A percentile compares a stretch with the other conserved stretches of the same genome.
Evolutionary conservation across 2,329 filamentous ascomycete species (phyloP).

Genomic region (Westerdykella aurantiaca): DNA sequence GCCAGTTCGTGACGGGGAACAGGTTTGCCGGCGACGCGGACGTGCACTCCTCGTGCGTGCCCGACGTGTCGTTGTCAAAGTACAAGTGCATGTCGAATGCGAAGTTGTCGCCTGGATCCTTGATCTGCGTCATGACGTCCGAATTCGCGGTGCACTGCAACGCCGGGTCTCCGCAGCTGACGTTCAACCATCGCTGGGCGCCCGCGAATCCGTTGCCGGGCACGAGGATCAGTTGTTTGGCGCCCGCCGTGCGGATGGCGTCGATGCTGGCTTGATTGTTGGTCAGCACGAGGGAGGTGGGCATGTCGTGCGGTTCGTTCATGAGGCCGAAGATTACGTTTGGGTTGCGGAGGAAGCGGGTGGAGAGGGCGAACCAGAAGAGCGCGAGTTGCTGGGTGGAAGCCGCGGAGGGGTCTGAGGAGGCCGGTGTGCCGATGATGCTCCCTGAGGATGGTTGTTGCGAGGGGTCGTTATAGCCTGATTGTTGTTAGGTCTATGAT

Average conservation of each 20-base stretch:
- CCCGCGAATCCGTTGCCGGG: conserved; percentile 49
- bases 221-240: conserved; percentile 45
- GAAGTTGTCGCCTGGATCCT: conserved; percentile 46
- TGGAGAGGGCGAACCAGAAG: conserved; percentile 48
- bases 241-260: conserved; percentile 41
- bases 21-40: conserved; percentile 42
- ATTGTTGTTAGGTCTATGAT: background rate
- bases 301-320: conserved; percentile 50
- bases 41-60: conserved; percentile 41
- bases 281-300: conserved; percentile 40
- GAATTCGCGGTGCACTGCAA: conserved; percentile 38
- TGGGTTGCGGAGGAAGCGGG: conserved; percentile 38
- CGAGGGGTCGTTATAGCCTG: conserved; percentile 47
- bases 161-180: conserved; percentile 7
- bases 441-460: conserved; percentile 46
- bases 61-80: conserved; percentile 47
- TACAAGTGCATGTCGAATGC: conserved; percentile 51
- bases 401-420: conserved; percentile 41
- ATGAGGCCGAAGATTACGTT: conserved; percentile 49
- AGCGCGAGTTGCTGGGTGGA: conserved; percentile 45
- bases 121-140: conserved; percentile 37
- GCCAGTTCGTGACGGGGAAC: conserved; percentile 42
- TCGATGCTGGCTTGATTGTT: conserved; percentile 47
- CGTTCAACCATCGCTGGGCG: conserved; percentile 44
- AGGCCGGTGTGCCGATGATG: conserved; percentile 42